Evolutionary conservation across 208 protist genomes (phyloP).

Genomic region (Tritrichomonas foetus): DNA sequence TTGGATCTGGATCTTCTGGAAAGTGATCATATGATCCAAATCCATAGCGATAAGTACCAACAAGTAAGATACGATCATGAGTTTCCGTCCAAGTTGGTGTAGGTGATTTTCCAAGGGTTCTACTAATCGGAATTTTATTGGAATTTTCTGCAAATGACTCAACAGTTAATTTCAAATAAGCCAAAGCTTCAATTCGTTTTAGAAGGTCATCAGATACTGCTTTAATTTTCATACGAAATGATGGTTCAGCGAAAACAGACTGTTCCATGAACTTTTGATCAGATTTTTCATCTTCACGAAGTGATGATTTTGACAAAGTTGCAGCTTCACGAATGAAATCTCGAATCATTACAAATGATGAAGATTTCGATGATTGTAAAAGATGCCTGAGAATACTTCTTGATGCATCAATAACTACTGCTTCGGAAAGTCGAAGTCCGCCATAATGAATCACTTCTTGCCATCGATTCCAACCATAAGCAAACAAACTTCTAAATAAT

Average conservation of each 20-base stretch:
- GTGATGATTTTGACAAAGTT: no score
- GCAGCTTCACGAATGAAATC: neutral
- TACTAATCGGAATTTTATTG: no score
- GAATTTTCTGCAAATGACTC: no score
- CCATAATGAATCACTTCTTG: neutral
- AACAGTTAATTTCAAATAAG: no score
- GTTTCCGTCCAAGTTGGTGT: neutral
- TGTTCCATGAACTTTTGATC: no score
- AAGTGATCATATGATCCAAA: neutral
- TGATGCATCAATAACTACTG: neutral
- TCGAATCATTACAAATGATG: neutral
- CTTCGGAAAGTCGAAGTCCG: neutral
- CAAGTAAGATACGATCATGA: neutral
- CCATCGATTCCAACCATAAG: neutral
- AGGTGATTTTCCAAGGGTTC: no score
- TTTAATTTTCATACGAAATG: no score
- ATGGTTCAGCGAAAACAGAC: no score
- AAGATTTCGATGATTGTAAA: neutral
- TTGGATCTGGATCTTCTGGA: neutral
- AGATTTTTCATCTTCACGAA: no score
- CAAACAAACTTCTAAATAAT: neutral
- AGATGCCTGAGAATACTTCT: neutral
- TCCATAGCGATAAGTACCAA: neutral
- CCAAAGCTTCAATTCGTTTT: no score
- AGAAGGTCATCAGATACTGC: no score